Base-by-base conservation (phyloP, 768 basidiomycete species). In the Macrolepiota dolichaula region DNA sequence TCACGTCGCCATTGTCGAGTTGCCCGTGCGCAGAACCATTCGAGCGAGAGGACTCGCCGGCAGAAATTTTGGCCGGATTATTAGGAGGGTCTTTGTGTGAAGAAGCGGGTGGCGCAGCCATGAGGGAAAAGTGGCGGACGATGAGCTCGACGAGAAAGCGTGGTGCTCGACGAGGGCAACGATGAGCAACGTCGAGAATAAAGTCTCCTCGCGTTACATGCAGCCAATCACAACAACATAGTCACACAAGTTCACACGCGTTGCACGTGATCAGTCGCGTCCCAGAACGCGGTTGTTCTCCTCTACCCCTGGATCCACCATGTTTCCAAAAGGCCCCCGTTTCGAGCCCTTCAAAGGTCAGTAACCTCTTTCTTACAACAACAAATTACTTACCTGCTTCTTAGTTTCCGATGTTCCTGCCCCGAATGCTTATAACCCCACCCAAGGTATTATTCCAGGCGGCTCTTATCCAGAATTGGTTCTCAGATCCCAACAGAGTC, bases 401-500 rank as follows among this genome's bases (percentile, higher is more conserved):
- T 15, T 62, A 85, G 83, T 71, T 1, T 70, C 81, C 19, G 84
- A 83, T 35, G 77, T 81, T 4, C 84, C 84, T 17, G 84, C 79
- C 13, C 83, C 84, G 36, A 80, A 79, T 50, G 66, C 78, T 5
- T 83, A 85, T 70, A 75, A 77, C 59, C 66, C 65, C 4, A 74
- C 42, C 42, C 42, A 44, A 44, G 42, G 42, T 44, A 7, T 7
- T 44, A 7, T 44, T n/a, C 42, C 42, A 17, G 19, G 4, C 17
- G 13, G 9, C 15, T 44, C 17, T 19, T 7, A 22, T 44, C 42
- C 15, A 32, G 29, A 32, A 32, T 32, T n/a, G 9, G 19, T 17
- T 44, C 42, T 44, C 17, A 44, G 2, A 17, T 2, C 42, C 42
- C 17, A 44, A n/a, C 59, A 80, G 81, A 81, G 12, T 77, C 81